Evolutionary conservation across 1,284 basidiomycete species (phyloP).

Genomic region (Tylopilus sp.): DNA sequence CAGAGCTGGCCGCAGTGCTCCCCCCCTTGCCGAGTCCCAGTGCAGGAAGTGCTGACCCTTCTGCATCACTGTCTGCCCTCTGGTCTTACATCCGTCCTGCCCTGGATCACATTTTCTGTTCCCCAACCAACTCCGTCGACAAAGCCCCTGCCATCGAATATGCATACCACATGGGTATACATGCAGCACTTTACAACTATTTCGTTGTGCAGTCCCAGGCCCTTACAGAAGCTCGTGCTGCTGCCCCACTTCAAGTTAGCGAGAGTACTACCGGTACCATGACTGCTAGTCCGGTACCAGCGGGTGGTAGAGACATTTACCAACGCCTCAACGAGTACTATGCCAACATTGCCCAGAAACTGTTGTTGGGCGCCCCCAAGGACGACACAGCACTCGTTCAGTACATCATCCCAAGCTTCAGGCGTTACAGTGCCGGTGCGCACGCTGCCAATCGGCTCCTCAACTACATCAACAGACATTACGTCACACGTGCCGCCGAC

Average conservation of each 20-base stretch:
- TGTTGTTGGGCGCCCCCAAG: constrained; percentile 69
- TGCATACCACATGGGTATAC: constrained; percentile 78
- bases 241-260: constrained; percentile 12
- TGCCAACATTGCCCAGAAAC: constrained; percentile 66
- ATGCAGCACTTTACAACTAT: constrained; percentile 84
- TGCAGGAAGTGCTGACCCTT: constrained; percentile 76
- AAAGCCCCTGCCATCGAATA: constrained; percentile 78
- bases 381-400: constrained; percentile 74
- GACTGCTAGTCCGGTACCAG: constrained; percentile 31
- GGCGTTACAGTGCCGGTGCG: constrained; percentile 73
- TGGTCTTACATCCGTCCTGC: constrained; percentile 82
- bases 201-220: constrained; percentile 72
- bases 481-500: constrained; percentile 79
- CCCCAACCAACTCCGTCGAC: constrained; percentile 64
- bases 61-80: constrained; percentile 73
- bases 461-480: constrained; percentile 83
- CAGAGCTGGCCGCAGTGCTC: constrained; percentile 20
- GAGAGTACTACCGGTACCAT: no score
- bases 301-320: constrained; percentile 75
- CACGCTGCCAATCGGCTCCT: constrained; percentile 75
- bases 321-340: constrained; percentile 76
- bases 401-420: constrained; percentile 76
- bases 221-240: constrained; percentile 41
- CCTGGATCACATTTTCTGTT: constrained; percentile 78
- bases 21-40: constrained; percentile 62